A percentile compares a stretch with the other conserved stretches of the same genome.
These are phyloP conservation scores for Artemisia annua DNA, from an alignment of 129 eudicot species.

Conservation along the genomic window DNA sequence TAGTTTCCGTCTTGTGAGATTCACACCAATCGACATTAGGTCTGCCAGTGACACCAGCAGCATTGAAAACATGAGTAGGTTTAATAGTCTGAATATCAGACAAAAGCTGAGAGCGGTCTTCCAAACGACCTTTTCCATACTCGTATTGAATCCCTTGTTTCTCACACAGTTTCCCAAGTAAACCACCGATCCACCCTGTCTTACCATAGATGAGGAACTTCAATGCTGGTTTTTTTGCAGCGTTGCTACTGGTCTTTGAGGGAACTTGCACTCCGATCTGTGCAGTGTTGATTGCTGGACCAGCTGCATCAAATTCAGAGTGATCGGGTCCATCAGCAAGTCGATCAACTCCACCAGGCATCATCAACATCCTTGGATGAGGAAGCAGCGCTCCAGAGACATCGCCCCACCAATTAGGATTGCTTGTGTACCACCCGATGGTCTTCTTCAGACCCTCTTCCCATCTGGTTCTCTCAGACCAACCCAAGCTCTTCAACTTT, in stretches of 20 bases:
- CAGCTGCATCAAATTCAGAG: slow-evolving; percentile 48
- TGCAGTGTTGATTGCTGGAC: slow-evolving; percentile 28
- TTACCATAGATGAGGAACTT: slow-evolving; percentile 91
- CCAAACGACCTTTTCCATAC: slow-evolving; percentile 88
- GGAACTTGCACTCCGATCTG: slow-evolving; percentile 49
- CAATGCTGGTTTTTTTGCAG: slow-evolving; percentile 47
- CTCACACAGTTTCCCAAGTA: slow-evolving; percentile 82
- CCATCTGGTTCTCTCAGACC: slow-evolving; percentile 89
- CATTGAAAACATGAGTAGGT: slow-evolving; percentile 95
- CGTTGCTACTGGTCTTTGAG: slow-evolving; percentile 33
- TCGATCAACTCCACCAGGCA: slow-evolving; percentile 90
- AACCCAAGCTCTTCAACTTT: slow-evolving; percentile 78
- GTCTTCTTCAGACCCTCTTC: slow-evolving; percentile 89
- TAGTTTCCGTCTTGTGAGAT: slow-evolving; percentile 81
- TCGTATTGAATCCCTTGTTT: slow-evolving; percentile 83
- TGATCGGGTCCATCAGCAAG: slow-evolving; percentile 69
- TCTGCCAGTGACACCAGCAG: slow-evolving; percentile 98
- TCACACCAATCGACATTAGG: slow-evolving; percentile 99
- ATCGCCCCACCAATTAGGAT: slow-evolving; percentile 97
- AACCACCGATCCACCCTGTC: slow-evolving; percentile 98
- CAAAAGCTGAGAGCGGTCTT: slow-evolving; percentile 64
- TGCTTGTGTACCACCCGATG: slow-evolving; percentile 82
- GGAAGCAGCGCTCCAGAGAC: slow-evolving; percentile 96
- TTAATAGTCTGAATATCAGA: slow-evolving; percentile 63
- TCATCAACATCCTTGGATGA: slow-evolving; percentile 97